Base-by-base conservation (phyloP, 2,329 filamentous ascomycete species). In the Diaporthe destruens region DNA sequence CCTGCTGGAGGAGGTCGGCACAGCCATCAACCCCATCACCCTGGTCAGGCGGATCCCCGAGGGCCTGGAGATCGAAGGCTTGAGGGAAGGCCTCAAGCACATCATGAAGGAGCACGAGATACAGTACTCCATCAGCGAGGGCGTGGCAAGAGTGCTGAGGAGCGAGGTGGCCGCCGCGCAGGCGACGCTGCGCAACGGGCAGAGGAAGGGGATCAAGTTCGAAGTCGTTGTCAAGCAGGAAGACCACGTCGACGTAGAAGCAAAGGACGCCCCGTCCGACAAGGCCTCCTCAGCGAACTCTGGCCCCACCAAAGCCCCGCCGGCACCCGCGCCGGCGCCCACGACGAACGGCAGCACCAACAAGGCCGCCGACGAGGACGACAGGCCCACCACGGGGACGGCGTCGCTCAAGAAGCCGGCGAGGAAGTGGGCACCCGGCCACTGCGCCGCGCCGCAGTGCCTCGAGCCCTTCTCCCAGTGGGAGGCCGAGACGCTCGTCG, bases 91-190 rank as follows among this genome's bases (percentile, higher is more conserved):
- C 0, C 87, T 99, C 4, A 92, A 93, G 56, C 93, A 95, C 72
- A 95, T 99, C 85, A 93, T 99, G 80, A 92, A 96, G 77, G 96
- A 99, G 82, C 95, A 98, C 80, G 96, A 98, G 79, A 93, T 99
- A 56, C 96, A 98, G 83, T 91, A 94, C 80, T 96, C 93, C 77
- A 98, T 99, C 79, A 96, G 93, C 75, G 92, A 93, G 55, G 96
- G 96, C 0, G 96, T 97, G 4, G 95, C 96, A 0, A 90, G 90
- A 70, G 95, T 98, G 0, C 85, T 98, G 54, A 87, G 93, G 66
- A 94, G 95, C 72, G 96, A 99, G 82, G 96, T 99, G 0, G 92
- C 92, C 0, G 87, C 89, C 6, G 94, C 93, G 0, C 97, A 98
- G 88, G 92, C 92, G 66, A 91, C 90, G 5, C 85, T 98, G 25